These are phyloP conservation scores for Punctularia strigosozonata DNA, from an alignment of 768 basidiomycete genomes.

Conservation along the genomic window DNA sequence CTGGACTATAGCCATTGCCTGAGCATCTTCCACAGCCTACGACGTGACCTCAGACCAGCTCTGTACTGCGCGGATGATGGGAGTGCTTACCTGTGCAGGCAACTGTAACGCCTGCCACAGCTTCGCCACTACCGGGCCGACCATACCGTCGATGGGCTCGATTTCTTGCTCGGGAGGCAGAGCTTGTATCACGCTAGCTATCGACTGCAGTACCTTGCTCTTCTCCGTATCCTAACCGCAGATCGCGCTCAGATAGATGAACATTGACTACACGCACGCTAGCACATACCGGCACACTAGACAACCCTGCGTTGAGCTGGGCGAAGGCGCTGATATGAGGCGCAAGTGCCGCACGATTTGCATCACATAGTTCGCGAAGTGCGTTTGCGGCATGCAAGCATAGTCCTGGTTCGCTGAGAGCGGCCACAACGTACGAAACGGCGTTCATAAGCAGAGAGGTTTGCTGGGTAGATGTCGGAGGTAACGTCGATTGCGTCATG, in stretches of 20 bases:
- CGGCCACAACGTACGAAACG: conserved; percentile 58
- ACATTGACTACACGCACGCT: too few relatives aligned
- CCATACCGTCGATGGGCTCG: conserved; percentile 68
- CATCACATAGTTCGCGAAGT: conserved; percentile 79
- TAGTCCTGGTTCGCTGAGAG: conserved; percentile 50
- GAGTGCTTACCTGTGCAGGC: conserved; percentile 33
- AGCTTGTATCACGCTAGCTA: conserved; percentile 89
- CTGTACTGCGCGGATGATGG: background rate
- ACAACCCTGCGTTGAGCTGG: conserved; percentile 67
- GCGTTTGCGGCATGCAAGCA: conserved; percentile 71
- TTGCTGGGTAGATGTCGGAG: conserved; percentile 12
- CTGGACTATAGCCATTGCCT: conserved; percentile 51
- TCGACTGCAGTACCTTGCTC: conserved; percentile 83
- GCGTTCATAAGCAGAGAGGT: conserved; percentile 49
- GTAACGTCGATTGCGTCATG: conserved; percentile 31
- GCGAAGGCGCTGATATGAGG: conserved; percentile 79
- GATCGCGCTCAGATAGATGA: background rate
- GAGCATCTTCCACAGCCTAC: conserved; percentile 67
- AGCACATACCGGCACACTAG: conserved; percentile 53
- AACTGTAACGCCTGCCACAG: conserved; percentile 50
- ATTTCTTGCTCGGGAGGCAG: conserved; percentile 71
- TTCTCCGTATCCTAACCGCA: conserved; percentile 63
- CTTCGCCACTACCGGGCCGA: conserved; percentile 62
- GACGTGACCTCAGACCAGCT: background rate
- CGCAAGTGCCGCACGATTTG: conserved; percentile 75